Conservation (phyloP, 176 grass and related monocot genomes). For the Avena atlantica region DNA sequence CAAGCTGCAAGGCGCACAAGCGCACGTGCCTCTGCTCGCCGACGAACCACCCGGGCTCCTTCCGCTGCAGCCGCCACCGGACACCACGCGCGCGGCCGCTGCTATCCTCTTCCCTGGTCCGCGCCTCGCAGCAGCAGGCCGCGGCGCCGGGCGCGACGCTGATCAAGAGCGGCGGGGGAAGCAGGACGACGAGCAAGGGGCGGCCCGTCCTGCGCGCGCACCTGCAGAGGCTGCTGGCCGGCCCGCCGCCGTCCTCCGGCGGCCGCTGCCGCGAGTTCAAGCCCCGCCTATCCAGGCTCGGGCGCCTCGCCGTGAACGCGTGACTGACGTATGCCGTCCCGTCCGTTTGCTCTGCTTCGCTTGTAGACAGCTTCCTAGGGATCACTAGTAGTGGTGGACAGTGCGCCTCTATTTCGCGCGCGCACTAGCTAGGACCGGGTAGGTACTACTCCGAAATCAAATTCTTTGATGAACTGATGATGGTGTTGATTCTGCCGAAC, state of each 20-base stretch:
- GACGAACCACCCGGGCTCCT: slow-evolving; percentile 80
- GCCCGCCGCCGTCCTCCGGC: slow-evolving; percentile 45
- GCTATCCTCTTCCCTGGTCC: not conserved
- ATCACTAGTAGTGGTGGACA: not conserved
- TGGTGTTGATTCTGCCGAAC: too few relatives aligned
- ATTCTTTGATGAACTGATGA: not conserved
- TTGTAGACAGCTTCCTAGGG: not conserved
- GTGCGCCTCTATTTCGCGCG: slow-evolving; percentile 50
- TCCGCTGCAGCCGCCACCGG: slow-evolving; percentile 77
- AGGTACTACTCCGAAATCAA: not conserved
- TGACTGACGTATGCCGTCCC: slow-evolving; percentile 15
- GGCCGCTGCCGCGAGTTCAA: slow-evolving; percentile 56
- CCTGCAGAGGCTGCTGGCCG: slow-evolving; percentile 59
- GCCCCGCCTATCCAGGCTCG: slow-evolving; percentile 65
- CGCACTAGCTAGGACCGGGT: not conserved
- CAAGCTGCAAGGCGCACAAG: not conserved
- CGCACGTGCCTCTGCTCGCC: slow-evolving; percentile 73
- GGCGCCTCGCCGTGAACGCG: slow-evolving; percentile 46
- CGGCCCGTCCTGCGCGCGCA: slow-evolving; percentile 61
- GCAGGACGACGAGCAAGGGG: slow-evolving; percentile 20
- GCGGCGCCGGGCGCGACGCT: not conserved
- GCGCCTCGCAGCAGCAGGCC: not conserved
- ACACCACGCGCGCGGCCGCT: not conserved
- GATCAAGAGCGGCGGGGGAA: not conserved
- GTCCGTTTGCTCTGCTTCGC: not conserved